A percentile compares a stretch with the other conserved stretches of the same genome.
phyloP scores from a whole-genome alignment of 176 grass and related monocot species.

The Olyra latifolia region DNA sequence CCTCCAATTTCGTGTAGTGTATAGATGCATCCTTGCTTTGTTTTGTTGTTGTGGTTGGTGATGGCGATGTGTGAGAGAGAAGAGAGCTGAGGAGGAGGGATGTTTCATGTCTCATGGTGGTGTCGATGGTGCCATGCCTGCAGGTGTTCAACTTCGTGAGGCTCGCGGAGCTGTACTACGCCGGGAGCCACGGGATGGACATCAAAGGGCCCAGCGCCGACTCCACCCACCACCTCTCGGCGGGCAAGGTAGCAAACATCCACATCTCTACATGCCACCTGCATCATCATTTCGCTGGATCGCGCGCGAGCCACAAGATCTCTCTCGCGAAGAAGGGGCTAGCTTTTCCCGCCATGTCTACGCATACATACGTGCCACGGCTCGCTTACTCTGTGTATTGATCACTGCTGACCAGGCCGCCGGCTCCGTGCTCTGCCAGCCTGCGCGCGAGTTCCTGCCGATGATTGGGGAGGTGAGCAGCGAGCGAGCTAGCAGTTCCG shows the following conservation, averaged over 20 bases:
- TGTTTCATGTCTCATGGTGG: neutral
- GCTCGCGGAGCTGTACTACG: conserved; percentile 75
- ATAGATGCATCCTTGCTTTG: neutral
- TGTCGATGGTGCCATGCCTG: neutral
- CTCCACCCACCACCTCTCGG: neutral
- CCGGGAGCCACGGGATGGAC: conserved; percentile 95
- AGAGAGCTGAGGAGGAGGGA: neutral
- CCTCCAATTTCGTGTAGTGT: neutral
- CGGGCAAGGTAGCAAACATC: neutral
- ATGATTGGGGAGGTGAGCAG: conserved; percentile 52
- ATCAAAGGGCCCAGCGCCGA: conserved; percentile 57
- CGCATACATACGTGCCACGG: neutral
- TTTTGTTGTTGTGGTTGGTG: neutral
- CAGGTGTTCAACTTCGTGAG: conserved; percentile 70
- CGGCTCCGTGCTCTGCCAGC: conserved; percentile 62
- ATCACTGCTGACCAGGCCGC: neutral
- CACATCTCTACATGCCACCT: neutral
- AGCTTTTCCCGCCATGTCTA: neutral
- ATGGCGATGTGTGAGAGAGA: neutral
- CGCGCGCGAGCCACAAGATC: neutral
- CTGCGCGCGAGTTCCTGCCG: conserved; percentile 63
- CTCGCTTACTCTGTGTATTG: neutral
- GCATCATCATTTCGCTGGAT: neutral
- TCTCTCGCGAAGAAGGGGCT: neutral
- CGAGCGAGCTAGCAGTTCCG: too few species aligned